phyloP scores from a whole-genome alignment of 106 monocot species.

The Narthecium ossifragum region DNA sequence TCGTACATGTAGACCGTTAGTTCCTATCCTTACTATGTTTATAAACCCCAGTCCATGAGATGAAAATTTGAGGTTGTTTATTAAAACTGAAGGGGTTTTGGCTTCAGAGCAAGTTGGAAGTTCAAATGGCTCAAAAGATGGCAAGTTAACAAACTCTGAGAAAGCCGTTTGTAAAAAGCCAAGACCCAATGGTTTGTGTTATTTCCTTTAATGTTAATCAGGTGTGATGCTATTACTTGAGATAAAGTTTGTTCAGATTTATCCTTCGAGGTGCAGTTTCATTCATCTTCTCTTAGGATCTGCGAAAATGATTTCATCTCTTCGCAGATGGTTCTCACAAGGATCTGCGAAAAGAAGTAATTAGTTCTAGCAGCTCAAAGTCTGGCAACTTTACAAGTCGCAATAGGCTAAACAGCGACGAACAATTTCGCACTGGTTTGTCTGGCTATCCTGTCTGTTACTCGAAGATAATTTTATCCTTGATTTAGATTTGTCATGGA shows the following conservation, averaged over 20 bases:
- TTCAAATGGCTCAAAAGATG: neutral
- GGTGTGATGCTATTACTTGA: neutral
- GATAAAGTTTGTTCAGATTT: neutral
- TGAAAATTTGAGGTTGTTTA: too few relatives aligned
- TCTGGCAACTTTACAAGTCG: neutral
- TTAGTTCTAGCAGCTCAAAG: neutral
- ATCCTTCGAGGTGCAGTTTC: too few relatives aligned
- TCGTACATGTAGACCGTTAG: too few relatives aligned
- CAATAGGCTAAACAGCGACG: neutral
- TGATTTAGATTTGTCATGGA: too few relatives aligned
- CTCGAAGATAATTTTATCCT: too few relatives aligned
- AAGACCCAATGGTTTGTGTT: neutral
- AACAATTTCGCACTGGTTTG: constrained; percentile 9
- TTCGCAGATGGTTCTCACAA: neutral
- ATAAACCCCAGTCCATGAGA: too few relatives aligned
- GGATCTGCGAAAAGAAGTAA: neutral
- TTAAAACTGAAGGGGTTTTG: too few relatives aligned
- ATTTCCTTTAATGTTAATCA: neutral
- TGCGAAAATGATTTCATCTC: neutral
- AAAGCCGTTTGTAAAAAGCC: neutral
- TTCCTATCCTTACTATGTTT: too few relatives aligned
- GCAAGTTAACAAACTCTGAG: neutral
- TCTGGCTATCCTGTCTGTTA: neutral
- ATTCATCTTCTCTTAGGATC: too few relatives aligned
- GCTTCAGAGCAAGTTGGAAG: neutral